Percentiles rank a stretch among this genome's conserved stretches.
Evolutionary conservation across 169 alveolate species (phyloP).

Genomic region (Eimeria necatrix): DNA sequence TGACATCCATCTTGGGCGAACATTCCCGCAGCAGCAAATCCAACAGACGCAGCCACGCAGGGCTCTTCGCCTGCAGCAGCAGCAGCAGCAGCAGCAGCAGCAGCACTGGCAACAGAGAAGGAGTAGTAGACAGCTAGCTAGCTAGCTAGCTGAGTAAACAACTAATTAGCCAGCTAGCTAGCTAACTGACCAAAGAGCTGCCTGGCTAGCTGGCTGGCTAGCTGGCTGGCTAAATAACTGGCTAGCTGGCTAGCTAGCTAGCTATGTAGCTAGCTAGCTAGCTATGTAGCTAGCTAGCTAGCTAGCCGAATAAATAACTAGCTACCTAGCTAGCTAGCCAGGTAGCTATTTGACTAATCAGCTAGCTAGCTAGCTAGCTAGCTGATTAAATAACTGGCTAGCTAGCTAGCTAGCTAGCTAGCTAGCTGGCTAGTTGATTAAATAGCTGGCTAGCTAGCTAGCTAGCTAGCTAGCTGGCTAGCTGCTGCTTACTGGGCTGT

Average conservation of each 20-base stretch:
- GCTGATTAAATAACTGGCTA: too few species aligned
- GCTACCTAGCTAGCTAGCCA: not conserved
- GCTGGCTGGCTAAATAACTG: too few species aligned
- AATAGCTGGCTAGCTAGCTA: too few species aligned
- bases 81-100: not conserved
- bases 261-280: not conserved
- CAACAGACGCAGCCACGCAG: conserved; percentile 70
- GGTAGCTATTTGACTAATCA: not conserved
- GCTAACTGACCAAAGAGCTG: too few species aligned
- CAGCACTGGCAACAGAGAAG: not conserved
- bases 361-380: not conserved
- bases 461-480: too few species aligned
- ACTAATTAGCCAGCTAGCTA: too few species aligned
- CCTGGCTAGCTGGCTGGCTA: too few species aligned
- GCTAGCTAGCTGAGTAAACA: too few species aligned
- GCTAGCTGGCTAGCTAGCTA: too few species aligned
- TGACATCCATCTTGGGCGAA: conserved; percentile 64
- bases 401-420: too few species aligned
- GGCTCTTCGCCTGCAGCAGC: conserved; percentile 68
- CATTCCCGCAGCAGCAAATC: conserved; percentile 63
- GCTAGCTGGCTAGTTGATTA: too few species aligned
- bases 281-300: not conserved
- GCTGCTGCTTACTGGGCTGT: conserved; percentile 53
- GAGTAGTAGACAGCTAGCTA: not conserved
- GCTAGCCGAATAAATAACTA: not conserved